Evolutionary conservation across 495 filamentous ascomycete species (phyloP).

Genomic region (Neohortaea acidophila): DNA sequence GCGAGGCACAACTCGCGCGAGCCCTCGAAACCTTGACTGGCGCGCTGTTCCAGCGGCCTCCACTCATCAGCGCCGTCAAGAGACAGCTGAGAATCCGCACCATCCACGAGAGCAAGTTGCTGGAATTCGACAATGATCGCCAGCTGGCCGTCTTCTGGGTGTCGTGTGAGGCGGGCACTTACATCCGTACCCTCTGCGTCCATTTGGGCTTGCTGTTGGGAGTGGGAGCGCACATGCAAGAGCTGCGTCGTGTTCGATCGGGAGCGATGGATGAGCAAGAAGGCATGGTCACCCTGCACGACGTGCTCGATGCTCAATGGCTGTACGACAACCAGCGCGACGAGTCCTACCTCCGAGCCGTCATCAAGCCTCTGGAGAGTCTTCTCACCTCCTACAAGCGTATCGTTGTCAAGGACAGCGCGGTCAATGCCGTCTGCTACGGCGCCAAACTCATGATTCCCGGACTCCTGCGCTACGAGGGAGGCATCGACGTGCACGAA

Average conservation of each 20-base stretch:
- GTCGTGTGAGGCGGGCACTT: slow-evolving; percentile 94
- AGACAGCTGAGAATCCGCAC: slow-evolving; percentile 92
- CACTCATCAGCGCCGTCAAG: slow-evolving; percentile 96
- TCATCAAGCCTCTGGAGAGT: slow-evolving; percentile 80
- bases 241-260: slow-evolving; percentile 80
- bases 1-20: slow-evolving; percentile 72
- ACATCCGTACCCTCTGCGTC: slow-evolving; percentile 94
- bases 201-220: slow-evolving; percentile 85
- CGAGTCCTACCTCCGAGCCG: slow-evolving; percentile 69
- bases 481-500: slow-evolving; percentile 72
- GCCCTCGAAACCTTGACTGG: slow-evolving; percentile 90
- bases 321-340: slow-evolving; percentile 80
- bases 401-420: slow-evolving; percentile 93
- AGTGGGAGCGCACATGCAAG: slow-evolving; percentile 97
- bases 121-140: slow-evolving; percentile 94
- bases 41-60: slow-evolving; percentile 92
- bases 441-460: slow-evolving; percentile 97
- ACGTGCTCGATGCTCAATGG: slow-evolving; percentile 92
- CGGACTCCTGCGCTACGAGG: slow-evolving; percentile 79
- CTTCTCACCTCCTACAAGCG: slow-evolving; percentile 85
- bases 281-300: slow-evolving; percentile 83
- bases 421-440: slow-evolving; percentile 92
- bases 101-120: slow-evolving; percentile 85
- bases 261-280: slow-evolving; percentile 87
- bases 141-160: slow-evolving; percentile 99